Evolutionary conservation across 1,284 basidiomycete genomes (phyloP).

Genomic region (Apiotrichum domesticum): DNA sequence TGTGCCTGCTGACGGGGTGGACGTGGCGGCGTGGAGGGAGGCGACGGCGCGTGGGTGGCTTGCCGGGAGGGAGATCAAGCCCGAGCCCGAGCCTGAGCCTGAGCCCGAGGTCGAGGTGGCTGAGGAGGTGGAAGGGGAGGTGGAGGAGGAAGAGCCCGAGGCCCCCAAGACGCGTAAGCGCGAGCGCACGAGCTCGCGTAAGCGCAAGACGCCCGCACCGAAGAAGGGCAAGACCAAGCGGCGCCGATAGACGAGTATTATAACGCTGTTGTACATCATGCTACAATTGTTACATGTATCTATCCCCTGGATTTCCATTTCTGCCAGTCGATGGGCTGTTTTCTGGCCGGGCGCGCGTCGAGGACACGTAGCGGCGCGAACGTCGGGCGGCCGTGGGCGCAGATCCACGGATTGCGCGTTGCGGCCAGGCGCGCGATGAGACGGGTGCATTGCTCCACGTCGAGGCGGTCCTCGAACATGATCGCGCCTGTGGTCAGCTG

Average conservation of each 20-base stretch:
- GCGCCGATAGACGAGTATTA: neutral
- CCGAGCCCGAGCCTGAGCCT: constrained; percentile 6
- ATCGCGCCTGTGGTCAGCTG: constrained; percentile 62
- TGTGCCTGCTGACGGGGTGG: constrained; percentile 28
- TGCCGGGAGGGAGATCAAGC: constrained; percentile 19
- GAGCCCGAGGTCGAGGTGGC: constrained; percentile 6
- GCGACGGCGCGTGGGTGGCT: constrained; percentile 32
- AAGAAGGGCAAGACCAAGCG: neutral
- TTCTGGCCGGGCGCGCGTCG: neutral
- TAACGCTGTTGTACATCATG: neutral
- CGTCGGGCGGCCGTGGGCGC: constrained; percentile 70
- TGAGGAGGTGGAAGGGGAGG: neutral
- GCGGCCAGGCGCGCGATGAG: constrained; percentile 62
- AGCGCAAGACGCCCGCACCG: neutral
- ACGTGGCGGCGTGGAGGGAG: constrained; percentile 33
- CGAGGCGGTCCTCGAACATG: constrained; percentile 89
- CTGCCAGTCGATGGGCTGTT: constrained; percentile 23
- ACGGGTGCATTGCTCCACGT: constrained; percentile 59
- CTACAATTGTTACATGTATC: neutral
- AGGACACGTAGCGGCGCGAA: constrained; percentile 44
- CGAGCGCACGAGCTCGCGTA: neutral
- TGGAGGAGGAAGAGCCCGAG: neutral
- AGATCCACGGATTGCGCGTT: constrained; percentile 81
- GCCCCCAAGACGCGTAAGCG: constrained; percentile 1
- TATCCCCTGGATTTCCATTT: constrained; percentile 7